Evolutionary conservation across 2,329 filamentous ascomycete species (phyloP).

Genomic region (Chrysoporthe austroafricana): DNA sequence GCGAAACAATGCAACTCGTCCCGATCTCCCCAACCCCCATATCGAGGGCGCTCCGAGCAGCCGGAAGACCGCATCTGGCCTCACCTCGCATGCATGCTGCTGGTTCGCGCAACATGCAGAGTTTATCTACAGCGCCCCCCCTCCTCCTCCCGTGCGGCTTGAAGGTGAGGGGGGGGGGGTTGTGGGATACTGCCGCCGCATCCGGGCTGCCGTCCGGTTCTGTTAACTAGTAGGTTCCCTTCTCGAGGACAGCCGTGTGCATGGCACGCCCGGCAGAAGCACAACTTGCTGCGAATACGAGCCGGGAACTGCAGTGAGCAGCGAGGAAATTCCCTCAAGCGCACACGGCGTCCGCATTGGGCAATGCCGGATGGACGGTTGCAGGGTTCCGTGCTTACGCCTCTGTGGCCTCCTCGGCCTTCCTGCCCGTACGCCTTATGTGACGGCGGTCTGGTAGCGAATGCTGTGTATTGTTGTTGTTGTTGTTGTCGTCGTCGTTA

Average conservation of each 20-base stretch:
- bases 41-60: neutral
- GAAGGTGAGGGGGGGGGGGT: too few relatives aligned
- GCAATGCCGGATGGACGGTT: too few relatives aligned
- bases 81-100: neutral
- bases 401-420: too few relatives aligned
- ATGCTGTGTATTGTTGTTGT: too few relatives aligned
- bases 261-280: constrained; percentile 21
- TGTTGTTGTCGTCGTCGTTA: too few relatives aligned
- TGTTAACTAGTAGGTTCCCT: too few relatives aligned
- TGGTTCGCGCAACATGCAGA: neutral
- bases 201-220: neutral
- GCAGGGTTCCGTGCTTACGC: too few relatives aligned
- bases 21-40: neutral
- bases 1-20: neutral
- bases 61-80: neutral
- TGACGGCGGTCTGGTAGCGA: too few relatives aligned
- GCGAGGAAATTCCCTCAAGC: too few relatives aligned
- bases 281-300: constrained; percentile 22
- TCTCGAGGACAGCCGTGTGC: neutral
- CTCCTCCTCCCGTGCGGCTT: too few relatives aligned
- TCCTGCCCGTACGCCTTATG: too few relatives aligned
- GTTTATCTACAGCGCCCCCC: neutral
- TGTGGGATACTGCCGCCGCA: neutral
- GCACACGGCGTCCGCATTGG: too few relatives aligned
- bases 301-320: neutral